Conservation (phyloP, 2,329 filamentous ascomycete genomes). For the Ophiostoma australiae region DNA sequence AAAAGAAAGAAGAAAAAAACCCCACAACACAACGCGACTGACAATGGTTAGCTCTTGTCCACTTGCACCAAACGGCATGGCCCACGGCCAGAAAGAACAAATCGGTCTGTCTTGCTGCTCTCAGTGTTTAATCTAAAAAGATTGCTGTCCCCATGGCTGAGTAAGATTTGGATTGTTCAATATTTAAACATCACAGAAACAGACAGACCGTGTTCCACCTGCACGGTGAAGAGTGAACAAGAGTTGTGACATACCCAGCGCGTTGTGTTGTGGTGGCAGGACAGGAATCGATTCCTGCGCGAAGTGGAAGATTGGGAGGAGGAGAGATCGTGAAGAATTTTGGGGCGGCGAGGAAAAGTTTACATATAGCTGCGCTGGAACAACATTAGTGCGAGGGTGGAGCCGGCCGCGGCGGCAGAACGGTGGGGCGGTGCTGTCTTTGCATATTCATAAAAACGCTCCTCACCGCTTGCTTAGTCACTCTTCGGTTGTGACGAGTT, state of each 20-base stretch:
- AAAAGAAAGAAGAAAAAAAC: not conserved
- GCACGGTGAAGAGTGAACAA: constrained; percentile 18
- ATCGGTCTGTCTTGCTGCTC: constrained; percentile 2
- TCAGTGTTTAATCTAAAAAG: constrained; percentile 17
- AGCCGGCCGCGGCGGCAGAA: not conserved
- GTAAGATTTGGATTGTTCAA: constrained; percentile 62
- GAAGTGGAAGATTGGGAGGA: not conserved
- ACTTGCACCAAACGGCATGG: not conserved
- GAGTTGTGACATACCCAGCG: not conserved
- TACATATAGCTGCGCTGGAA: constrained; percentile 18
- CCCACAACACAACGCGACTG: constrained; percentile 9
- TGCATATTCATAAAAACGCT: not conserved
- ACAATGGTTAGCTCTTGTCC: constrained; percentile 7
- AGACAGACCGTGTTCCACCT: constrained; percentile 33
- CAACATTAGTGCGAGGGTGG: constrained; percentile 23
- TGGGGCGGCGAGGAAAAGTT: constrained; percentile 12
- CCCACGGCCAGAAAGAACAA: not conserved
- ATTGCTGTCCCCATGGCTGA: constrained; percentile 50
- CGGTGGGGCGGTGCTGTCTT: not conserved
- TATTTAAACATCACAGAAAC: constrained; percentile 13
- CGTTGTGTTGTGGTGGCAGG: constrained; percentile 15
- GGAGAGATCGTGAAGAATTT: constrained; percentile 22
- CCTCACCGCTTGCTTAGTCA: constrained; percentile 18
- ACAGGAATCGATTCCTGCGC: not conserved
- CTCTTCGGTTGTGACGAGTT: not conserved